A percentile compares a stretch with the other conserved stretches of the same genome.
Evolutionary conservation across 768 basidiomycete species (phyloP).

Genomic region (Hypholoma fasciculare): DNA sequence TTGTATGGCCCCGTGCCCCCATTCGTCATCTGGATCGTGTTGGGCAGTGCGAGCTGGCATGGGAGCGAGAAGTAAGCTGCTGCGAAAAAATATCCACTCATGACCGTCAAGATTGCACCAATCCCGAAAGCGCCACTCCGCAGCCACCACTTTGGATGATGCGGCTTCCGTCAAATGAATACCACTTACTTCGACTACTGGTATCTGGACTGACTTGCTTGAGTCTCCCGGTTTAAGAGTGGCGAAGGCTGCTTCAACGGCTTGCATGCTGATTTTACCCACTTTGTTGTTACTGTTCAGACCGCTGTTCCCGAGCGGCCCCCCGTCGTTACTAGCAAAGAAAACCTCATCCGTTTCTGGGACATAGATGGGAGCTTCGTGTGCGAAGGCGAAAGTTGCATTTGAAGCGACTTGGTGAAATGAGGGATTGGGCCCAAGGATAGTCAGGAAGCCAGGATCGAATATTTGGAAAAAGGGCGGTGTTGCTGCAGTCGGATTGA

Average conservation of each 20-base stretch:
- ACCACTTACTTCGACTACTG: slow-evolving; percentile 40
- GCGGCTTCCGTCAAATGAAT: not conserved
- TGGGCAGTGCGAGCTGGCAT: slow-evolving; percentile 54
- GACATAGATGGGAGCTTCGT: slow-evolving; percentile 75
- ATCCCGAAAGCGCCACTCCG: not conserved
- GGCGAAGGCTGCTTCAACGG: slow-evolving; percentile 48
- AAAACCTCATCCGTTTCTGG: slow-evolving; percentile 70
- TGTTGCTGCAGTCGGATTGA: slow-evolving; percentile 45
- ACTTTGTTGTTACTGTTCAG: slow-evolving; percentile 64
- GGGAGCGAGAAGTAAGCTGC: slow-evolving; percentile 2
- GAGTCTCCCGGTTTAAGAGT: slow-evolving; percentile 26
- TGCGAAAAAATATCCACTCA: not conserved
- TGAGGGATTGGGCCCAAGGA: slow-evolving; percentile 58
- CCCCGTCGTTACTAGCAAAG: slow-evolving; percentile 73
- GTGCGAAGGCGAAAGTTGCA: slow-evolving; percentile 68
- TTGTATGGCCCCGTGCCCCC: slow-evolving; percentile 66
- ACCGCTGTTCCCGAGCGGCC: slow-evolving; percentile 61
- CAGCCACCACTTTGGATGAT: not conserved
- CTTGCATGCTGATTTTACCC: slow-evolving; percentile 59
- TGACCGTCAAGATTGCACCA: not conserved
- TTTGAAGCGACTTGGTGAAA: slow-evolving; percentile 62
- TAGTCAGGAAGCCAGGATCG: slow-evolving; percentile 49
- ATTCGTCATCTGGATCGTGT: slow-evolving; percentile 68
- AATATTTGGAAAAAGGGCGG: slow-evolving; percentile 60
- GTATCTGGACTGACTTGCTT: slow-evolving; percentile 42